phyloP scores from a whole-genome alignment of 2,329 filamentous ascomycete species.

The Sclerotinia sclerotiorum region DNA sequence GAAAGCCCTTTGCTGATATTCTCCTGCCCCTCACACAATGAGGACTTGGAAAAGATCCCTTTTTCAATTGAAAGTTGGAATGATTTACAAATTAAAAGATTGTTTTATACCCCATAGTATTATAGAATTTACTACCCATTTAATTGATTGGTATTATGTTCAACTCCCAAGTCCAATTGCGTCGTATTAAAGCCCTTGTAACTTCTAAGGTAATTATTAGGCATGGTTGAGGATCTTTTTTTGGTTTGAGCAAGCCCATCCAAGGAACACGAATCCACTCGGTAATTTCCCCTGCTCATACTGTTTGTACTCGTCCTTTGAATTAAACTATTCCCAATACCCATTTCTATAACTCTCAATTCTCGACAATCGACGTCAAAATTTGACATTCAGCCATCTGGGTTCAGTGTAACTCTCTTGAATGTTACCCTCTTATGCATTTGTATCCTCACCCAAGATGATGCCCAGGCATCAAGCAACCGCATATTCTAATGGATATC shows the following conservation, averaged over 20 bases:
- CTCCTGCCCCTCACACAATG: neutral
- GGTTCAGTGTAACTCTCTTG: conserved; percentile 32
- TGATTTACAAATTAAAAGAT: neutral
- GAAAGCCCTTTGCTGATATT: neutral
- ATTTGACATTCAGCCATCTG: conserved; percentile 15
- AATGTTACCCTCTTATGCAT: conserved; percentile 62
- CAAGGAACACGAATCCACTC: conserved; percentile 24
- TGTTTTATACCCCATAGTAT: neutral
- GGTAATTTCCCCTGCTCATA: conserved; percentile 19
- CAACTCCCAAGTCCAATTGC: neutral
- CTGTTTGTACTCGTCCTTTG: neutral
- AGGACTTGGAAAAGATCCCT: neutral
- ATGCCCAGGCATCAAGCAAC: conserved; percentile 79
- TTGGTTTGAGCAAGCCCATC: conserved; percentile 3
- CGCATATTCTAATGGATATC: conserved; percentile 83
- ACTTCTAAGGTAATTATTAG: neutral
- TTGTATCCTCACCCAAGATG: conserved; percentile 53
- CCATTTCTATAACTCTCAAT: conserved; percentile 8
- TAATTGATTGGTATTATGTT: no score
- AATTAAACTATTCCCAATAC: neutral
- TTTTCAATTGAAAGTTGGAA: neutral
- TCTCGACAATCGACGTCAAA: conserved; percentile 15
- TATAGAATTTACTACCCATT: no score
- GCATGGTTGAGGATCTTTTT: conserved; percentile 15
- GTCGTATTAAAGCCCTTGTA: conserved; percentile 11